Conservation (phyloP, 106 monocot species). For the Dendrobium catenatum region DNA sequence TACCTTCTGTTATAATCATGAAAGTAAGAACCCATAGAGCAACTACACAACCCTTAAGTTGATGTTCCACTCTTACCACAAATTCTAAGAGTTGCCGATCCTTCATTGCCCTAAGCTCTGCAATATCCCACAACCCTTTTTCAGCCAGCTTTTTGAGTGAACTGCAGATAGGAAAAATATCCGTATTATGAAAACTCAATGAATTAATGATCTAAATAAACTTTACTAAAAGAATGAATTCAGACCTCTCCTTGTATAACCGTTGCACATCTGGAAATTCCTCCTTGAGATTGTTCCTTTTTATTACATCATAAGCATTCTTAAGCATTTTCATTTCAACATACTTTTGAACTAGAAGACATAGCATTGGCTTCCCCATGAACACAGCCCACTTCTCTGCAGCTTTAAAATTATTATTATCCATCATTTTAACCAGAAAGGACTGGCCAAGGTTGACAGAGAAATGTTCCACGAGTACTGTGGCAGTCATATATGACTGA, state of each 20-base stretch:
- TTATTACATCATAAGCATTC: constrained; percentile 72
- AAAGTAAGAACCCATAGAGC: not conserved
- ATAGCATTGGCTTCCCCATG: constrained; percentile 64
- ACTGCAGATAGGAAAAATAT: constrained; percentile 27
- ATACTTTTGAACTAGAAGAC: constrained; percentile 74
- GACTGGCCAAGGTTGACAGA: constrained; percentile 34
- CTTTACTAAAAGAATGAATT: not conserved
- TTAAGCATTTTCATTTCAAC: constrained; percentile 86
- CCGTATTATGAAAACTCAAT: not conserved
- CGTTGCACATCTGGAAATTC: constrained; percentile 70
- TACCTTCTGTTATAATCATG: not conserved
- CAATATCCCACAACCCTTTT: constrained; percentile 97
- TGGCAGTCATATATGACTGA: constrained; percentile 70
- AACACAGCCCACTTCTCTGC: constrained; percentile 83
- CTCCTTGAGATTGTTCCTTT: constrained; percentile 55
- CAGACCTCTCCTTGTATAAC: constrained; percentile 78
- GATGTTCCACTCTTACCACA: constrained; percentile 41
- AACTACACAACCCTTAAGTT: not conserved
- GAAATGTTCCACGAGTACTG: constrained; percentile 61
- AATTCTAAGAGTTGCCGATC: constrained; percentile 71
- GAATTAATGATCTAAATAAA: not conserved
- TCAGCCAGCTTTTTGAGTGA: constrained; percentile 82
- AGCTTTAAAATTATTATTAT: constrained; percentile 51
- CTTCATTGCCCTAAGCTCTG: constrained; percentile 67
- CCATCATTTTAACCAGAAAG: constrained; percentile 60